Conservation (phyloP, 768 basidiomycete genomes). For the Agaricus subrufescens region DNA sequence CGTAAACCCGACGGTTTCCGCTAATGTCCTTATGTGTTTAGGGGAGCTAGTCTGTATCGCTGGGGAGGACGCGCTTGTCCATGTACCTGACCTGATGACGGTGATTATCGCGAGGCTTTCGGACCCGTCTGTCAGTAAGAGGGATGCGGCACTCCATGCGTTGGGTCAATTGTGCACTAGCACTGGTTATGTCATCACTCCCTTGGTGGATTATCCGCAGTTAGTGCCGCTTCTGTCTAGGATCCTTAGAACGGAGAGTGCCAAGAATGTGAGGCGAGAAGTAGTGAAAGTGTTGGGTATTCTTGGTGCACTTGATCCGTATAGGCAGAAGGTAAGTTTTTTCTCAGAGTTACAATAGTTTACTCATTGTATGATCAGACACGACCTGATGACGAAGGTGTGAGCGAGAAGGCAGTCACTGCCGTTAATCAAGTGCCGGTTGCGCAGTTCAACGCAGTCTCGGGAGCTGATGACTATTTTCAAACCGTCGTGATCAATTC, state of each 20-base stretch:
- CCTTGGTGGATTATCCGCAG: slow-evolving; percentile 87
- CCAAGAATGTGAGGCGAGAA: slow-evolving; percentile 70
- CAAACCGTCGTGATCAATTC: slow-evolving; percentile 93
- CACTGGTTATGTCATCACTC: slow-evolving; percentile 91
- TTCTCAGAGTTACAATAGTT: not conserved
- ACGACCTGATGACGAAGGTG: slow-evolving; percentile 55
- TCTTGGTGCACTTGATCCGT: slow-evolving; percentile 94
- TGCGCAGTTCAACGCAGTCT: slow-evolving; percentile 52
- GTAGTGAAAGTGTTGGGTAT: slow-evolving; percentile 95
- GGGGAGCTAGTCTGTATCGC: slow-evolving; percentile 92
- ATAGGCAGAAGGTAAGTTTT: slow-evolving; percentile 74
- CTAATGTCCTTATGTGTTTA: slow-evolving; percentile 89
- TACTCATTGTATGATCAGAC: slow-evolving; percentile 6
- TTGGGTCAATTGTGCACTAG: slow-evolving; percentile 95
- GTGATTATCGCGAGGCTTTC: slow-evolving; percentile 85
- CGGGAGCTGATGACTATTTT: slow-evolving; percentile 91
- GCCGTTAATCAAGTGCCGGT: slow-evolving; percentile 68
- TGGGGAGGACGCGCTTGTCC: slow-evolving; percentile 82
- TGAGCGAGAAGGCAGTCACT: slow-evolving; percentile 52
- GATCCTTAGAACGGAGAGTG: slow-evolving; percentile 79
- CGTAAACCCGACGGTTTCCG: slow-evolving; percentile 79
- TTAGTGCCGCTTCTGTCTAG: slow-evolving; percentile 81
- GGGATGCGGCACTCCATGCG: slow-evolving; percentile 91
- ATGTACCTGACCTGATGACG: slow-evolving; percentile 84
- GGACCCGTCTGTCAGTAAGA: slow-evolving; percentile 85